Conservation (phyloP, 116 monocot species). For the Dioscorea cayenensis region DNA sequence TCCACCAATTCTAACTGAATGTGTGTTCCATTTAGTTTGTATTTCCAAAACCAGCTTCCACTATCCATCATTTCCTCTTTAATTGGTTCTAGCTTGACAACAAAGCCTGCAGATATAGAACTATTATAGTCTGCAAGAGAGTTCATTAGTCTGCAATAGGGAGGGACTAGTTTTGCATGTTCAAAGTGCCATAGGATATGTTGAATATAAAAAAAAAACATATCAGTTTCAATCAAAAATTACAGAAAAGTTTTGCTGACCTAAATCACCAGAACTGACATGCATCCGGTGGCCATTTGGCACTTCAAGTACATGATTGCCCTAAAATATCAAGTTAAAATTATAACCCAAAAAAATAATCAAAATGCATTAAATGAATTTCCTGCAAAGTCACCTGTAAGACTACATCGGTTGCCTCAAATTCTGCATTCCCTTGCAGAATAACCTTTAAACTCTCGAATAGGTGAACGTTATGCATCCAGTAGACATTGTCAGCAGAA, state of each 20-base stretch:
- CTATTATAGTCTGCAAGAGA: too few relatives aligned
- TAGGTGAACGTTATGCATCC: constrained; percentile 85
- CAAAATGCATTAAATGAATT: neutral
- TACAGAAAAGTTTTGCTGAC: constrained; percentile 9
- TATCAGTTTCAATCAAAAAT: too few relatives aligned
- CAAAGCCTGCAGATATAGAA: too few relatives aligned
- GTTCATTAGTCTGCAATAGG: too few relatives aligned
- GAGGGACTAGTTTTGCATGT: too few relatives aligned
- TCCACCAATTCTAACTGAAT: too few relatives aligned
- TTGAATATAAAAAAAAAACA: too few relatives aligned
- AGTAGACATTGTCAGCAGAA: constrained; percentile 69
- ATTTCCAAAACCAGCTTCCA: too few relatives aligned
- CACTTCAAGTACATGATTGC: constrained; percentile 85
- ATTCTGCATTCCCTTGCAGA: constrained; percentile 93
- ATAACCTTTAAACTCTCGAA: constrained; percentile 60
- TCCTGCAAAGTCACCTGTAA: constrained; percentile 26
- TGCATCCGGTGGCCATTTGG: constrained; percentile 79
- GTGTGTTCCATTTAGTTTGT: too few relatives aligned
- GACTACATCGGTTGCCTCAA: constrained; percentile 75
- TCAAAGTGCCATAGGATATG: too few relatives aligned
- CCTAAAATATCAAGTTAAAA: constrained; percentile 33
- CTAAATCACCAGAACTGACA: constrained; percentile 36
- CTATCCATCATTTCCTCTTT: too few relatives aligned
- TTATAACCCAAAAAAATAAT: neutral
- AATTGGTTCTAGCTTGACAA: too few relatives aligned